phyloP scores from a whole-genome alignment of 345 rosid genomes.

The Aegle marmelos region DNA sequence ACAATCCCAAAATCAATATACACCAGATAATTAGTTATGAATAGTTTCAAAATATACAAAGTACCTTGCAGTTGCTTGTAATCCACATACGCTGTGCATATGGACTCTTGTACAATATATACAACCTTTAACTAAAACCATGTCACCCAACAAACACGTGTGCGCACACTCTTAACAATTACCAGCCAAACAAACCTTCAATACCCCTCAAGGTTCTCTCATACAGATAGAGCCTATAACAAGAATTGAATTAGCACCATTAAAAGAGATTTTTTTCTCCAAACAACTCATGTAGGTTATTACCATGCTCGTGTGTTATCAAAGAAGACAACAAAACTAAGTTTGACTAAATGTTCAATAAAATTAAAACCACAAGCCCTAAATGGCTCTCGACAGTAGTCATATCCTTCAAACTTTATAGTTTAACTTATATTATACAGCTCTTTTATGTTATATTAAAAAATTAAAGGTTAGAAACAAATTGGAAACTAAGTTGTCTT shows the following conservation, averaged over 20 bases:
- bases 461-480: neutral
- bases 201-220: constrained; percentile 52
- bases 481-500: neutral
- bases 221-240: constrained; percentile 42
- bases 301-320: neutral
- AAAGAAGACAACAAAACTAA: too few relatives aligned
- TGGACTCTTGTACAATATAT: too few relatives aligned
- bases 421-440: neutral
- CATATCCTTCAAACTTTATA: neutral
- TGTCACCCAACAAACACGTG: too few relatives aligned
- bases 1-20: too few relatives aligned
- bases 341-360: neutral
- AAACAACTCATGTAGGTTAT: neutral
- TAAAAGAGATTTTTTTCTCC: neutral
- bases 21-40: too few relatives aligned
- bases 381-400: neutral
- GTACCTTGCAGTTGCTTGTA: too few relatives aligned
- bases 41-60: too few relatives aligned
- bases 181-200: too few relatives aligned
- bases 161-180: too few relatives aligned
- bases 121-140: too few relatives aligned
- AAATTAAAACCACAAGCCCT: neutral
- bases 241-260: neutral
- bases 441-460: neutral
- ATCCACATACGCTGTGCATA: too few relatives aligned